phyloP scores from a whole-genome alignment of 1,284 basidiomycete species.

The Volvariella volvacea region DNA sequence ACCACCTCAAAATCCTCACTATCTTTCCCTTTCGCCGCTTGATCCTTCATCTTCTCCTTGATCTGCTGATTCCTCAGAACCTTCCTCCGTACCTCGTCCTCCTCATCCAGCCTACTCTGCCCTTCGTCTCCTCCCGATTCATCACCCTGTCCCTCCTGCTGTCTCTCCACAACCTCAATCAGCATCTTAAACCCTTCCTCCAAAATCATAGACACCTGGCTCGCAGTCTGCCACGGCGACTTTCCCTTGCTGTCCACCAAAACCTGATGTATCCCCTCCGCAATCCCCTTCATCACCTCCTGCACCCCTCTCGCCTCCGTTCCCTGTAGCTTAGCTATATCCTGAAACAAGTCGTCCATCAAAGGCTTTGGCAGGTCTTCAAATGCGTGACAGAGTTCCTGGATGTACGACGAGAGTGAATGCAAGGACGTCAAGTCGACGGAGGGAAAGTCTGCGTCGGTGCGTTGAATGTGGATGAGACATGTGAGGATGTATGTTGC shows the following conservation, averaged over 20 bases:
- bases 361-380: conserved; percentile 13
- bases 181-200: not conserved
- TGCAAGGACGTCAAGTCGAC: conserved; percentile 18
- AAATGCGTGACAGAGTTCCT: conserved; percentile 16
- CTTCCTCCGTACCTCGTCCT: too few relatives aligned
- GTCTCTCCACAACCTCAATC: not conserved
- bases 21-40: not conserved
- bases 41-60: not conserved
- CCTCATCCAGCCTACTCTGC: too few relatives aligned
- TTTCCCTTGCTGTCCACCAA: conserved; percentile 9
- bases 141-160: not conserved
- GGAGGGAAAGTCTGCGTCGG: conserved; percentile 18
- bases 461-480: conserved; percentile 22
- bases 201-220: not conserved
- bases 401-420: conserved; percentile 17
- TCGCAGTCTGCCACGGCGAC: not conserved
- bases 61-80: not conserved
- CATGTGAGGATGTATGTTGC: conserved; percentile 16
- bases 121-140: not conserved
- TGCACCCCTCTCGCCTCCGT: conserved; percentile 14
- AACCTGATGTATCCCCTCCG: conserved; percentile 19
- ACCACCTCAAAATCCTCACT: not conserved
- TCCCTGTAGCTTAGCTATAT: conserved; percentile 13
- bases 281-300: conserved; percentile 15
- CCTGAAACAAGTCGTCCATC: conserved; percentile 19